Evolutionary conservation across 768 basidiomycete genomes (phyloP).

Genomic region (Mycena olivaceomarginata): DNA sequence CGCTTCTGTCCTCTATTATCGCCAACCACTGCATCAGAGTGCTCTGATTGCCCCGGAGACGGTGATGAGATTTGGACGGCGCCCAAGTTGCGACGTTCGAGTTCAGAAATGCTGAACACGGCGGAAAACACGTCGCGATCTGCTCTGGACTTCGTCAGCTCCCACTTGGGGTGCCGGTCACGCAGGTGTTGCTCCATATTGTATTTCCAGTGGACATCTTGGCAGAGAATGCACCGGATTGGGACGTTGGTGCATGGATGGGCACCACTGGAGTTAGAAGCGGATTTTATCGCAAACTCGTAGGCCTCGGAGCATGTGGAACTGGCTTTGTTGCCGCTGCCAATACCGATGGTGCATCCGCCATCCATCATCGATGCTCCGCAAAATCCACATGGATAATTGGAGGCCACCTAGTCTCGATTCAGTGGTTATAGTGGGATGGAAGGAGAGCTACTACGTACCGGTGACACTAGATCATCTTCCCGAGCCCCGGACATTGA

Average conservation of each 20-base stretch:
- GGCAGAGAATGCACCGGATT: slow-evolving; percentile 1
- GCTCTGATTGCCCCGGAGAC: no score
- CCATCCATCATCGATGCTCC: not conserved
- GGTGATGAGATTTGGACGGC: no score
- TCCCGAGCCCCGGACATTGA: not conserved
- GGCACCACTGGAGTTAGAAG: not conserved
- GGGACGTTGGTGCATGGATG: slow-evolving; percentile 23
- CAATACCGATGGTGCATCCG: not conserved
- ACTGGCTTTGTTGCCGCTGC: not conserved
- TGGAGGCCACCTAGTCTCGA: not conserved
- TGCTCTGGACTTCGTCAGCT: not conserved
- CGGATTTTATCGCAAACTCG: not conserved
- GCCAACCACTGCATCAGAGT: no score
- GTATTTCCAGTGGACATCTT: slow-evolving; percentile 17
- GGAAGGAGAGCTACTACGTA: not conserved
- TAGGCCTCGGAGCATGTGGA: not conserved
- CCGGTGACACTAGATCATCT: not conserved
- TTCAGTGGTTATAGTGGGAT: not conserved
- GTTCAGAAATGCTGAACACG: no score
- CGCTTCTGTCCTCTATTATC: no score
- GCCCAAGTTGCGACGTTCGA: no score
- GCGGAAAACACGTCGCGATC: not conserved
- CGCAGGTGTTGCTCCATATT: slow-evolving; percentile 11
- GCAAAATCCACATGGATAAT: slow-evolving; percentile 25
- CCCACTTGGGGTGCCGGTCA: slow-evolving; percentile 11